These are phyloP conservation scores for Urtica urens DNA, from an alignment of 306 rosid genomes.

Conservation along the genomic window DNA sequence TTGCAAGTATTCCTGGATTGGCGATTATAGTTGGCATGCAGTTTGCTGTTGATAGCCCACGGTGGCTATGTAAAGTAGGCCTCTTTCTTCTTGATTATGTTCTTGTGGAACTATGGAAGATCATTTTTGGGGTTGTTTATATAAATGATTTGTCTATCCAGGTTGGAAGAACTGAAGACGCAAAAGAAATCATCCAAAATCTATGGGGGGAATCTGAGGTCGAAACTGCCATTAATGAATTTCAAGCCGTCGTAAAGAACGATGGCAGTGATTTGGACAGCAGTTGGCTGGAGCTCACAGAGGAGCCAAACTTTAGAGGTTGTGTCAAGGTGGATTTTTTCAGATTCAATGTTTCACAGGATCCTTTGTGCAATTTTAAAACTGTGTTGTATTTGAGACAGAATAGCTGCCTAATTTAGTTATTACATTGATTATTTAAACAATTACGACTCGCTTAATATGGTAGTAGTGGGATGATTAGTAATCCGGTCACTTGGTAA, in stretches of 20 bases:
- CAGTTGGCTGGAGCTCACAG: constrained; percentile 66
- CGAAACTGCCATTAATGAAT: constrained; percentile 62
- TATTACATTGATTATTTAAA: no score
- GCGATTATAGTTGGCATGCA: constrained; percentile 68
- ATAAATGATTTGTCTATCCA: constrained; percentile 22
- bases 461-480: constrained; percentile 9
- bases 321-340: constrained; percentile 59
- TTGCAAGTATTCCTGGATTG: constrained; percentile 73
- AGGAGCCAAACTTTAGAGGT: constrained; percentile 86
- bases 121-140: constrained; percentile 3
- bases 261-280: constrained; percentile 71
- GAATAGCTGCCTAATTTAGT: no score
- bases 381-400: no score
- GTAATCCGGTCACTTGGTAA: constrained; percentile 12
- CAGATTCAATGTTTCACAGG: constrained; percentile 16
- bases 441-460: no score
- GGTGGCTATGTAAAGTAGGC: constrained; percentile 85
- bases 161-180: constrained; percentile 63
- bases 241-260: constrained; percentile 53
- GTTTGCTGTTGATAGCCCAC: constrained; percentile 88
- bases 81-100: constrained; percentile 7
- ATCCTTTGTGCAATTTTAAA: not conserved
- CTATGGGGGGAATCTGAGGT: constrained; percentile 84
- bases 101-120: not conserved
- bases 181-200: constrained; percentile 44